These are phyloP conservation scores for Penicillium ochrochloron DNA, from an alignment of 495 filamentous ascomycete species.

Conservation along the genomic window DNA sequence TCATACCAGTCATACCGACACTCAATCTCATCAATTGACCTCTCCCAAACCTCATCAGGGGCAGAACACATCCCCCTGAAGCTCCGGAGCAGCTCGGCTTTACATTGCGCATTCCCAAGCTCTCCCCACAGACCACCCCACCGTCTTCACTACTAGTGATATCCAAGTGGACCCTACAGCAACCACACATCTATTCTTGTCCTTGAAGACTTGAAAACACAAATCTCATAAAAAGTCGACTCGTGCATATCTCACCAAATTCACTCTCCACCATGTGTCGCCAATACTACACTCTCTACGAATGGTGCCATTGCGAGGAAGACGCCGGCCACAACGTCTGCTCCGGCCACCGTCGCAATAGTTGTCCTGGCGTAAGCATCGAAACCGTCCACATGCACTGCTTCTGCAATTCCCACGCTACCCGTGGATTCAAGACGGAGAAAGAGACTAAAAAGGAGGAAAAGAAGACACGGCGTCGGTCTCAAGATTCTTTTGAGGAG, in stretches of 20 bases:
- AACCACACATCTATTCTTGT: background rate
- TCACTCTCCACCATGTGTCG: slow-evolving; percentile 41
- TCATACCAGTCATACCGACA: background rate
- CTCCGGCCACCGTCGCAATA: slow-evolving; percentile 34
- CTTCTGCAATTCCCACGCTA: slow-evolving; percentile 50
- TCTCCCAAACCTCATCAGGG: background rate
- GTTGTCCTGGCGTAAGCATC: slow-evolving; percentile 41
- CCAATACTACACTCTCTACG: slow-evolving; percentile 49
- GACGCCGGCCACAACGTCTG: slow-evolving; percentile 42
- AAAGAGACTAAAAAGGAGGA: slow-evolving; percentile 39
- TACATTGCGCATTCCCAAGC: background rate
- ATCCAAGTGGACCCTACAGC: background rate
- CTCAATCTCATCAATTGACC: background rate
- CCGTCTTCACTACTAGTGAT: slow-evolving; percentile 1
- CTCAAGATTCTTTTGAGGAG: slow-evolving; percentile 36
- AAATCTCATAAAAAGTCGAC: background rate
- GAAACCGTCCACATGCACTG: slow-evolving; percentile 53
- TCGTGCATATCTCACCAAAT: background rate
- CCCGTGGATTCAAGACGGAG: slow-evolving; percentile 43
- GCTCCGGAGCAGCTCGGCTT: background rate
- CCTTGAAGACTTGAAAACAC: background rate
- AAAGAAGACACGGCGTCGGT: slow-evolving; percentile 30
- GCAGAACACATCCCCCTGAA: background rate
- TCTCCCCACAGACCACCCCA: slow-evolving; percentile 1
- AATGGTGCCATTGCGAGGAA: slow-evolving; percentile 53